phyloP scores from a whole-genome alignment of 306 rosid species.

The Corylus heterophylla region DNA sequence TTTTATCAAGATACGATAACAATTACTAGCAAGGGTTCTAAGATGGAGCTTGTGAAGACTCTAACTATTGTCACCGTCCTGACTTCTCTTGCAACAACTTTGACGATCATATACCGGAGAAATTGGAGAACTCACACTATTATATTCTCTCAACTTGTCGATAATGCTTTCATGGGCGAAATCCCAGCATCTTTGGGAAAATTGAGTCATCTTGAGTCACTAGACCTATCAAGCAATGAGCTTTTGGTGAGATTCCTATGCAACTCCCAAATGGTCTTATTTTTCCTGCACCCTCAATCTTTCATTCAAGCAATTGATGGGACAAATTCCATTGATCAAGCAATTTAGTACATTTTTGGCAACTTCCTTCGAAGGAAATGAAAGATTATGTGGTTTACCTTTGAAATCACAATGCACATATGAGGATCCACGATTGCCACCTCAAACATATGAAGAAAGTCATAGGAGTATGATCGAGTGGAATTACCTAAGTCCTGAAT shows the following conservation, averaged over 20 bases:
- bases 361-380: constrained; percentile 14
- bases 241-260: constrained; percentile 19
- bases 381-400: constrained; percentile 35
- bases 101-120: constrained; percentile 24
- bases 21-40: too few relatives aligned
- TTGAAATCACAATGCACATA: not conserved
- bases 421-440: not conserved
- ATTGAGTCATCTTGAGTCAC: constrained; percentile 30
- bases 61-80: not conserved
- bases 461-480: constrained; percentile 26
- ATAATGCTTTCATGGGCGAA: constrained; percentile 19
- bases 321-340: constrained; percentile 29
- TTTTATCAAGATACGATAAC: too few relatives aligned
- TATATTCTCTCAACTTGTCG: constrained; percentile 27
- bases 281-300: constrained; percentile 35
- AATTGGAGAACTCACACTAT: constrained; percentile 7
- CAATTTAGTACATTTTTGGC: not conserved
- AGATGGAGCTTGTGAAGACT: too few relatives aligned
- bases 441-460: not conserved
- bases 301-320: constrained; percentile 31
- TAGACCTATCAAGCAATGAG: constrained; percentile 37
- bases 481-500: constrained; percentile 30
- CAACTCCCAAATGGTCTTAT: not conserved
- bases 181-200: constrained; percentile 39
- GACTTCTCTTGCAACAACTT: constrained; percentile 30